Evolutionary conservation across 306 rosid genomes (phyloP).

Genomic region (Sophora flavescens): DNA sequence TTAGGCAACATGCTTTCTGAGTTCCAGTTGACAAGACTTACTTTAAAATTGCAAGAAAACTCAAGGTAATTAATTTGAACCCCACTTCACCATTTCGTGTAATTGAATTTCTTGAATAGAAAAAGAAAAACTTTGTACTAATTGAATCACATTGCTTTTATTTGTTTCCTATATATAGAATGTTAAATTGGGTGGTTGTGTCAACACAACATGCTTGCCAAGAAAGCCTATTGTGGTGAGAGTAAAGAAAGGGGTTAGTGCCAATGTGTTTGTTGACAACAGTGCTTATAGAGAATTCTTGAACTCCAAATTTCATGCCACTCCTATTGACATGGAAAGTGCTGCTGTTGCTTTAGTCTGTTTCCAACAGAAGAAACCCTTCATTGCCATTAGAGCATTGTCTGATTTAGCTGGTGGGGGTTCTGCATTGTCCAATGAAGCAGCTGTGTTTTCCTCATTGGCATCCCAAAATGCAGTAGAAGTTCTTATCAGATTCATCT

Average conservation of each 20-base stretch:
- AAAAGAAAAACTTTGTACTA: too few species aligned
- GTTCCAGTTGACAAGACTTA: conserved; percentile 60
- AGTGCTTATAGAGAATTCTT: conserved; percentile 65
- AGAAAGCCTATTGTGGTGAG: conserved; percentile 59
- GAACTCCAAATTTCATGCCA: conserved; percentile 59
- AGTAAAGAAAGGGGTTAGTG: conserved; percentile 67
- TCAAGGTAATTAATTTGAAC: conserved; percentile 55
- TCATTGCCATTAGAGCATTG: conserved; percentile 66
- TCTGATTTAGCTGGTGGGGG: conserved; percentile 91
- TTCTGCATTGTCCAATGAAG: conserved; percentile 68
- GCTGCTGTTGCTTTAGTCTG: conserved; percentile 72
- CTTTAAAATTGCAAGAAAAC: conserved; percentile 55
- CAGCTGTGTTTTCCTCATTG: conserved; percentile 47
- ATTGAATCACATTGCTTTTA: background rate
- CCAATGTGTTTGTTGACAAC: conserved; percentile 73
- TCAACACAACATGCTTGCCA: conserved; percentile 70
- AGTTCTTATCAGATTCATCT: conserved; percentile 55
- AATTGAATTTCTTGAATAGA: background rate
- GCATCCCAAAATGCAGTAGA: conserved; percentile 74
- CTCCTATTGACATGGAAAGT: conserved; percentile 81
- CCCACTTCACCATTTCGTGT: background rate
- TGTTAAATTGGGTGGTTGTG: conserved; percentile 59
- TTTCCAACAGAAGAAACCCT: conserved; percentile 61
- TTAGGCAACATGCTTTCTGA: conserved; percentile 69
- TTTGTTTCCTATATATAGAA: conserved; percentile 35